Evolutionary conservation across 371 early-diverging fungal genomes (phyloP).

Genomic region (Umbelopsis sp.): DNA sequence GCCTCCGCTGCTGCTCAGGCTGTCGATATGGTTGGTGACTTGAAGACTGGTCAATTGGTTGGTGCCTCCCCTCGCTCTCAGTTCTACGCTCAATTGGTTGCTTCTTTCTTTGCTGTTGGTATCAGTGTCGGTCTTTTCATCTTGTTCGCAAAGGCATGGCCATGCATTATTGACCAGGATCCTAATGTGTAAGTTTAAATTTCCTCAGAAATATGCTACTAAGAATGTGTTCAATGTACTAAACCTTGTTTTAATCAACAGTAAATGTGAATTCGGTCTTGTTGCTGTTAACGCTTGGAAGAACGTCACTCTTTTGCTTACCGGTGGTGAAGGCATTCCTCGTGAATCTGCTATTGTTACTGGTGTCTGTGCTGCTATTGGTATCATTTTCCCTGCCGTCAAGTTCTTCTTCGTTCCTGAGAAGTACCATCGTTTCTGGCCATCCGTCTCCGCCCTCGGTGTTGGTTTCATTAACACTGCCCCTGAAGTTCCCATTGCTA

Average conservation of each 20-base stretch:
- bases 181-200: constrained; percentile 8
- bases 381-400: constrained; percentile 48
- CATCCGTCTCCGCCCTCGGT: constrained; percentile 72
- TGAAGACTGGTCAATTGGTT: constrained; percentile 66
- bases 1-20: constrained; percentile 64
- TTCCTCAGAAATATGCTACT: background rate
- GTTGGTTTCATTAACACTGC: constrained; percentile 69
- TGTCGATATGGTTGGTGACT: constrained; percentile 70
- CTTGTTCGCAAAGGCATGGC: constrained; percentile 65
- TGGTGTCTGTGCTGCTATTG: constrained; percentile 51
- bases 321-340: constrained; percentile 45
- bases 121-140: constrained; percentile 63
- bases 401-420: constrained; percentile 58
- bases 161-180: constrained; percentile 50
- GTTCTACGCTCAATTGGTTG: constrained; percentile 66
- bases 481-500: constrained; percentile 60
- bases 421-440: constrained; percentile 55
- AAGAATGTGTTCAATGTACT: background rate
- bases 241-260: background rate
- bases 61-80: constrained; percentile 66
- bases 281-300: constrained; percentile 73
- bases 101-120: constrained; percentile 61
- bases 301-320: constrained; percentile 59
- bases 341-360: constrained; percentile 53
- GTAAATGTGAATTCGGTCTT: constrained; percentile 57